Conservation (phyloP, 495 filamentous ascomycete genomes). For the Saxophila tyrrhenica region DNA sequence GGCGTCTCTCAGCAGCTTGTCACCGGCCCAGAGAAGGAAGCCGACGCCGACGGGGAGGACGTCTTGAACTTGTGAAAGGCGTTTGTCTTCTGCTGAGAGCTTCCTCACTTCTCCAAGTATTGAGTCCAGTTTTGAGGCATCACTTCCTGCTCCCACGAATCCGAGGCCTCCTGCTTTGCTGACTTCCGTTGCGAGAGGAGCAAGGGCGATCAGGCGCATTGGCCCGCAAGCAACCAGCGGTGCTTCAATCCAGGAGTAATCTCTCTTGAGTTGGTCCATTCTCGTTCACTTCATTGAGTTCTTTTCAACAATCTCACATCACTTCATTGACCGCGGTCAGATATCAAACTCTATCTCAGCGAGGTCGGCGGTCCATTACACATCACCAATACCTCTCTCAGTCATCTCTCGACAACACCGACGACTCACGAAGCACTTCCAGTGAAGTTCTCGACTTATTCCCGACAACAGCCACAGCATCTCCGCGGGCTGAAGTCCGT, state of each 20-base stretch:
- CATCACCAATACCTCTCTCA: neutral
- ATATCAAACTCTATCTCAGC: neutral
- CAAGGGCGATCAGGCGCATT: constrained; percentile 59
- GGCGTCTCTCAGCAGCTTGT: constrained; percentile 32
- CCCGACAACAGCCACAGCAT: neutral
- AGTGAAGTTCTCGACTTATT: neutral
- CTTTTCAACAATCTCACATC: neutral
- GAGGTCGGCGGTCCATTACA: neutral
- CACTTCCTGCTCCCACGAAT: constrained; percentile 33
- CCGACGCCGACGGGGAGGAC: constrained; percentile 55
- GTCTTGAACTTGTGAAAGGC: constrained; percentile 6
- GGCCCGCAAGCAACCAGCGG: constrained; percentile 60
- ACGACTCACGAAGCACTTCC: neutral
- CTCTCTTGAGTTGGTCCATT: constrained; percentile 19
- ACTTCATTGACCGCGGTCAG: no score
- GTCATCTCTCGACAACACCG: neutral
- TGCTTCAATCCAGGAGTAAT: constrained; percentile 52
- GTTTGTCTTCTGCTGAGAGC: constrained; percentile 16
- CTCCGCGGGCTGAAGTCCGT: neutral
- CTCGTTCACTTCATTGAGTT: neutral
- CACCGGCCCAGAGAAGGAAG: constrained; percentile 45
- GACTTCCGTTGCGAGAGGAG: constrained; percentile 46
- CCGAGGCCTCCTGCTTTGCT: constrained; percentile 42
- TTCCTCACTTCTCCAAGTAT: constrained; percentile 22
- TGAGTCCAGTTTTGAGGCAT: constrained; percentile 21